These are phyloP conservation scores for Circinella umbellata DNA, from an alignment of 371 early-diverging fungal genomes.

Conservation along the genomic window DNA sequence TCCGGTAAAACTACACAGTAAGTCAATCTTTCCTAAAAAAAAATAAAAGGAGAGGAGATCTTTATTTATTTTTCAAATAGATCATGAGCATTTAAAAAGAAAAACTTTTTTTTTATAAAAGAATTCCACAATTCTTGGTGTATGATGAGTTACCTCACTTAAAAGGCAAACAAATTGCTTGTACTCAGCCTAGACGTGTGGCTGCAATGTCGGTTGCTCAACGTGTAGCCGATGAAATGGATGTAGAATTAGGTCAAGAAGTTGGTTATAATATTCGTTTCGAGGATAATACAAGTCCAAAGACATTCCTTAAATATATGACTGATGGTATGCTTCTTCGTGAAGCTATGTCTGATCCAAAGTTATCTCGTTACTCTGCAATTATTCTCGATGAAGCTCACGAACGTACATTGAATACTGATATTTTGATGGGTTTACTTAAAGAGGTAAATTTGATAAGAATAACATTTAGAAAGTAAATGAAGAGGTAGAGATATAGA, in stretches of 20 bases:
- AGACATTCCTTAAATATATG: slow-evolving; percentile 93
- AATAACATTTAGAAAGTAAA: background rate
- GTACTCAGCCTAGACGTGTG: slow-evolving; percentile 99
- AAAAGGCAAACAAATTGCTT: slow-evolving; percentile 91
- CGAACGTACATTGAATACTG: slow-evolving; percentile 96
- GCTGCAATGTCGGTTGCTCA: slow-evolving; percentile 98
- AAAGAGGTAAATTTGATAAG: slow-evolving; percentile 67
- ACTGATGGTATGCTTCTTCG: slow-evolving; percentile 99
- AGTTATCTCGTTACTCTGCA: slow-evolving; percentile 83
- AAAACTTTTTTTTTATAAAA: slow-evolving; percentile 22
- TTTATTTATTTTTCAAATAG: background rate
- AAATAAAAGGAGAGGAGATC: background rate
- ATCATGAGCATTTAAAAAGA: background rate
- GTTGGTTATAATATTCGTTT: slow-evolving; percentile 98
- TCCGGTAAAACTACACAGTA: slow-evolving; percentile 96
- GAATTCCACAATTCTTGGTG: slow-evolving; percentile 94
- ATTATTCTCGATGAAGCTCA: slow-evolving; percentile 99
- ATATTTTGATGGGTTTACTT: slow-evolving; percentile 95
- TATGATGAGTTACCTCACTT: slow-evolving; percentile 90
- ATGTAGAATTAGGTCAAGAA: slow-evolving; percentile 86
- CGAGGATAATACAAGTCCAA: slow-evolving; percentile 86
- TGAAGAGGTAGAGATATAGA: background rate
- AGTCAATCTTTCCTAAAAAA: slow-evolving; percentile 23
- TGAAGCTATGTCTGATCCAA: slow-evolving; percentile 96
- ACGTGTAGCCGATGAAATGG: slow-evolving; percentile 96